These are phyloP conservation scores for Saussurea involucrata DNA, from an alignment of 129 eudicot genomes.

Conservation along the genomic window DNA sequence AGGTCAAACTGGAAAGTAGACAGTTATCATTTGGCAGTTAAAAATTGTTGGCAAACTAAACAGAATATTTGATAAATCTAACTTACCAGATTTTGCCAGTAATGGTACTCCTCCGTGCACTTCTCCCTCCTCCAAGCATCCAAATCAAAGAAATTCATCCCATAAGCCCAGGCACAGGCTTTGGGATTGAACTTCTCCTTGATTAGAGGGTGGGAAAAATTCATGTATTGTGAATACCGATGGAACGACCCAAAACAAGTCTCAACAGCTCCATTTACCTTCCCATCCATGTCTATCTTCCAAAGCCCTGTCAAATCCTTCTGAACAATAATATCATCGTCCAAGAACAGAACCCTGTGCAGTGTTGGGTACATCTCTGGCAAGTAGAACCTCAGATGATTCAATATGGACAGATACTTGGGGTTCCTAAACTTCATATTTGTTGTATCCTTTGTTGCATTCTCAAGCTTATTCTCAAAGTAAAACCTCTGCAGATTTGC, in stretches of 20 bases:
- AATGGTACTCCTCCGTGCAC: constrained; percentile 88
- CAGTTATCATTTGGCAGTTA: neutral
- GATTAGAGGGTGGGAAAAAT: constrained; percentile 83
- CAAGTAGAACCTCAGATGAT: constrained; percentile 81
- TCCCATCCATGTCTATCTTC: constrained; percentile 95
- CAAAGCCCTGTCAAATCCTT: constrained; percentile 90
- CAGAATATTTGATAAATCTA: neutral
- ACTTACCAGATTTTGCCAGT: constrained; percentile 90
- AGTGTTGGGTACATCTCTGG: constrained; percentile 92
- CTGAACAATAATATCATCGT: constrained; percentile 90
- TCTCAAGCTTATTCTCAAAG: constrained; percentile 85
- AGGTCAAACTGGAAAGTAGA: neutral
- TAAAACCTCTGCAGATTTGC: constrained; percentile 76
- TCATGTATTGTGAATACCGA: constrained; percentile 87
- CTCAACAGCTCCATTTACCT: constrained; percentile 93
- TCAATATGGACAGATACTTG: constrained; percentile 79
- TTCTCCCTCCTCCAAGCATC: constrained; percentile 96
- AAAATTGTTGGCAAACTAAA: neutral
- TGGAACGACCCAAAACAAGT: constrained; percentile 94
- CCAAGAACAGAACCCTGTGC: constrained; percentile 88
- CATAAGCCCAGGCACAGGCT: constrained; percentile 97
- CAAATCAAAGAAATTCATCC: constrained; percentile 92
- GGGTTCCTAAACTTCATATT: constrained; percentile 96
- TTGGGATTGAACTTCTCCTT: constrained; percentile 80
- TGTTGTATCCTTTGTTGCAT: constrained; percentile 88